Base-by-base conservation (phyloP, 2,329 filamentous ascomycete genomes). In the Leptoxyphium fumago region DNA sequence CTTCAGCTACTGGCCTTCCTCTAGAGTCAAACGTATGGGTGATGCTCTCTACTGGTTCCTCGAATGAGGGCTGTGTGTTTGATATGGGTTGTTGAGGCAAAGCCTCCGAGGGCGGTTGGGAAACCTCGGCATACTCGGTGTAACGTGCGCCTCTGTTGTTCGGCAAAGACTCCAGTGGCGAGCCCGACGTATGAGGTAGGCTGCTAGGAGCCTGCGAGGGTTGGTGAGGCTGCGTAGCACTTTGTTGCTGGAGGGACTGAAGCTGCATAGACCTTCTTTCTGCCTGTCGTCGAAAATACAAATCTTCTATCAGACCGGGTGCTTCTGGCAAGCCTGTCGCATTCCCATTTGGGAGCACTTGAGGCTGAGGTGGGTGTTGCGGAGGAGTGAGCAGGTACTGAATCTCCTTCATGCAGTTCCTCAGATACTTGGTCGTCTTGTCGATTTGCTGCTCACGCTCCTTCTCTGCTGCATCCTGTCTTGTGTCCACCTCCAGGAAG, bases 311-410 rank as follows among this genome's bases (percentile, higher is more conserved):
- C 38, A 72, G 69, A 42, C 71, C 64, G 39, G 71, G 70, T 14
- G 71, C 68, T 46, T 78, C 68, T 28, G 71, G 70, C 11, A 62
- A 48, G 28, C 56, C 59, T 32, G 55, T 55, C 15, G 53, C 56
- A 28, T 57, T 52, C 38, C 58, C 56, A 48, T 60, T 62, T 5
- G 58, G 57, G 17, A 61, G 51, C 42, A 56, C 45, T 41, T 69
- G 68, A 34, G 77, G 73, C 10, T 74, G 72, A 15, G 73, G 70
- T 41, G 75, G 72, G 51, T 80, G 75, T 30, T 73, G 68, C 17
- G 76, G 72, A n/a, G 78, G 78, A 41, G 78, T 75, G 29, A 82
- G 69, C 48, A 82, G 73, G 54, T 82, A 82, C 2, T 77, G 75
- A 42, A 82, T 75, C 59, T 82, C 78, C 52, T 80, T 75, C 41